Evolutionary conservation across 2,329 filamentous ascomycete genomes (phyloP), one percentile per base, ranked within the genome.

Genomic region (Phyllosticta ampelicida): DNA sequence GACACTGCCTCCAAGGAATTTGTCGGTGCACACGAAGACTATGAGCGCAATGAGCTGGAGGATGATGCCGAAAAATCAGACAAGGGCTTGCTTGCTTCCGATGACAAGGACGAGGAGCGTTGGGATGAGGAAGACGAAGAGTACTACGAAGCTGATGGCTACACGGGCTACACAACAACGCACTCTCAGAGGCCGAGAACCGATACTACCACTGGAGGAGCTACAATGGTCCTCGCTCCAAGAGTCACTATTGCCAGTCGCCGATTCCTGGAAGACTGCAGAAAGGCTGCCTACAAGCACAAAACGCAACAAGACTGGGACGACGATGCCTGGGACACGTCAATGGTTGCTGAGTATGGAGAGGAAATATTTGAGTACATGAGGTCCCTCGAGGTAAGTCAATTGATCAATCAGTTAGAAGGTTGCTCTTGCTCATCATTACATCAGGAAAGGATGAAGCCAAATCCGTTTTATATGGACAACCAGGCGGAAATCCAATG

Each of bases 331-430:
- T 95, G 87, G 84, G 94, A 97, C 69, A 90, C 92, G 30, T 96
- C 89, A 70, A 97, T 99, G 94, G 94, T 97, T 54, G 88, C 91
- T 10, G 92, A 97, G 70, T 99, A 99, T 68, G 87, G 87, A 53
- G 90, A 96, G 16, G 94, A 99, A 67, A 97, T 99, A 65, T 96
- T 97, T 67, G 79, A 83, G 23, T 96, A 97, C 75, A 90, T 97
- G 88, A 84, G 83, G 55, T 80, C 88, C 60, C 84, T 96, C 55
- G 94, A 99, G 85, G 89, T 90, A 75, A 68, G 66, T 59, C 18
- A 29, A 29, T 52, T 13, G 6, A 36, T 9, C 18, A 53, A 11
- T 5, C 48, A 3, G 5, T 36, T 10, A 4, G 23, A 26, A 26
- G 19, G 29, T 30, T 2, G 19, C 18, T 5, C 53, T 23, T 10